Base-by-base conservation (phyloP, 371 early-diverging fungal genomes). In the Mucor saturninus region DNA sequence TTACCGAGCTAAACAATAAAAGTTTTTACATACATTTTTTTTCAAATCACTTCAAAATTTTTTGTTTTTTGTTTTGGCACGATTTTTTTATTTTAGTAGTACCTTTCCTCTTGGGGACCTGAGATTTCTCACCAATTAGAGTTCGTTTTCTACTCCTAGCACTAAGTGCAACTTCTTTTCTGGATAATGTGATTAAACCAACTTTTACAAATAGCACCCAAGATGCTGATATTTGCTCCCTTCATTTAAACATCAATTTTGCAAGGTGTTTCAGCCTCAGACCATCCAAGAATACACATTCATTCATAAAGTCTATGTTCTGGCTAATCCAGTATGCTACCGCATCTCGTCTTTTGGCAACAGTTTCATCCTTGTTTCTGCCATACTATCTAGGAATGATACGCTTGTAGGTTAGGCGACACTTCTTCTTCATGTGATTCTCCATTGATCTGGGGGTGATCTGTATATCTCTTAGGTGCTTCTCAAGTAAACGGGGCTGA, bases 271-370 rank as follows among this genome's bases (percentile, higher is more conserved):
- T 40, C 56, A 50, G 51, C 62, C 56, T 62, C 56, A 62, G 56
- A 48, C 51, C 62, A 56, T 50, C 64, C 5, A 67, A 56, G 46
- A 48, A 67, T 11, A 64, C 64, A 49, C 60, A 60, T 30, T 61
- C 40, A 54, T 64, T 61, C 54, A 52, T 56, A 69, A 64, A 69
- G 29, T 68, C 64, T 61, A 66, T 60, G 46, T 66, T 58, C 61
- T 50, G 61, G 37, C 59, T 58, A 59, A 64, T 39, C 59, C 64
- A 64, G 59, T 64, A 59, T 58, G 64, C 54, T 54, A 54, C 64
- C 46, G 59, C 59, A 58, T 58, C 54, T 58, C 54, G 64, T 64
- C 64, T 64, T 64, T 64, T 64, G 46, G 64, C 54, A 64, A 54
- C 46, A 64, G 54, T 59, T 38, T 58, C 54, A 58, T 64, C 64